Conservation (phyloP, 805 yeast species). For the Kodamaea restingae region DNA sequence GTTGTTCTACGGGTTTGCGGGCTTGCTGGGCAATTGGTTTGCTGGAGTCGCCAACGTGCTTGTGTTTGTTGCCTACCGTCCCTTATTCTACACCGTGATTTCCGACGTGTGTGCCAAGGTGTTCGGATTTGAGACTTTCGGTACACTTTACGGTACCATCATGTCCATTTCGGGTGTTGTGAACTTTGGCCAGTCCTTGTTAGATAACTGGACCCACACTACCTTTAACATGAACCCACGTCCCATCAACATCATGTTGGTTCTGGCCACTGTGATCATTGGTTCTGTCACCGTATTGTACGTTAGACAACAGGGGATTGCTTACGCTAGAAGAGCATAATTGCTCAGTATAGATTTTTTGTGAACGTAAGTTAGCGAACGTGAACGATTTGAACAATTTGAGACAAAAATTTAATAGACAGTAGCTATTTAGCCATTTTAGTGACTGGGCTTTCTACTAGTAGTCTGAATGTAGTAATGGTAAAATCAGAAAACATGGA, state of each 20-base stretch:
- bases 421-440: too few relatives aligned
- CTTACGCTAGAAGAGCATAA: slow-evolving; percentile 1
- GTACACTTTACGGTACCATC: slow-evolving; percentile 55
- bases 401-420: too few relatives aligned
- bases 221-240: slow-evolving; percentile 52
- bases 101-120: slow-evolving; percentile 60
- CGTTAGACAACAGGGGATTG: slow-evolving; percentile 20
- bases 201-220: slow-evolving; percentile 49
- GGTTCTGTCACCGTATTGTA: slow-evolving; percentile 42
- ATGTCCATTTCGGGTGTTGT: slow-evolving; percentile 50
- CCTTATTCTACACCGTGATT: slow-evolving; percentile 55
- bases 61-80: slow-evolving; percentile 51
- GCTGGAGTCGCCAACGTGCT: slow-evolving; percentile 44
- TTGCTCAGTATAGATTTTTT: too few relatives aligned
- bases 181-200: slow-evolving; percentile 44
- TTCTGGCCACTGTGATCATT: slow-evolving; percentile 37
- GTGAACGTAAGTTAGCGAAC: neutral
- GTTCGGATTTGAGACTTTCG: slow-evolving; percentile 59
- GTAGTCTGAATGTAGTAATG: too few relatives aligned
- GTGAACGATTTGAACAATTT: too few relatives aligned
- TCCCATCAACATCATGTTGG: slow-evolving; percentile 43
- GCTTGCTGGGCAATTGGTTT: slow-evolving; percentile 39
- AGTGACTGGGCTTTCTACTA: too few relatives aligned
- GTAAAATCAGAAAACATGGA: too few relatives aligned
- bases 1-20: slow-evolving; percentile 44